These are phyloP conservation scores for Dimocarpus longan DNA, from an alignment of 345 rosid genomes.

Conservation along the genomic window DNA sequence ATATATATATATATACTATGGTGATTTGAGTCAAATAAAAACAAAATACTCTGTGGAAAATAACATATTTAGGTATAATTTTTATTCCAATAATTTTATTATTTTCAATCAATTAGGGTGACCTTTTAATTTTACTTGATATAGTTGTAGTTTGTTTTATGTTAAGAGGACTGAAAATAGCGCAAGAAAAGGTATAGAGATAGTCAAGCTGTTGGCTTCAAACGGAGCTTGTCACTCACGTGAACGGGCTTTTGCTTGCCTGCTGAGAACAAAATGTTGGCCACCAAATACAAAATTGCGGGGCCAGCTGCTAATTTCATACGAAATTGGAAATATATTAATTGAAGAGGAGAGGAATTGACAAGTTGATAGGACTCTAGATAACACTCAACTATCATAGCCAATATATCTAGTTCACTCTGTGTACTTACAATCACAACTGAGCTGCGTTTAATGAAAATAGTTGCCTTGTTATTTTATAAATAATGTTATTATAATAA, in stretches of 20 bases:
- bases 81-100: too few relatives aligned
- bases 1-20: too few relatives aligned
- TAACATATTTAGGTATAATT: too few relatives aligned
- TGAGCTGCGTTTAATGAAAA: too few relatives aligned
- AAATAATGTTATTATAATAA: too few relatives aligned
- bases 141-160: not conserved
- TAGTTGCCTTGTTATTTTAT: too few relatives aligned
- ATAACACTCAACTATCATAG: not conserved
- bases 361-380: constrained; percentile 2
- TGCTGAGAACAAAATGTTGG: not conserved
- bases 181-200: not conserved
- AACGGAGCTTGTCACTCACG: constrained; percentile 2
- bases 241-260: not conserved
- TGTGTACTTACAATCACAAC: not conserved
- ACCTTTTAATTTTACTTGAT: not conserved
- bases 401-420: not conserved
- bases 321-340: not conserved
- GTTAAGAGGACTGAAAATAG: not conserved
- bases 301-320: not conserved
- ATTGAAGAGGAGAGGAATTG: constrained; percentile 5
- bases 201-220: not conserved
- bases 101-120: too few relatives aligned
- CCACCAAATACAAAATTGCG: not conserved
- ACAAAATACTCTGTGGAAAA: not conserved
- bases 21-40: not conserved